A percentile compares a stretch with the other conserved stretches of the same genome.
Evolutionary conservation across 768 basidiomycete genomes (phyloP).

Genomic region (Boletellus emodensis): DNA sequence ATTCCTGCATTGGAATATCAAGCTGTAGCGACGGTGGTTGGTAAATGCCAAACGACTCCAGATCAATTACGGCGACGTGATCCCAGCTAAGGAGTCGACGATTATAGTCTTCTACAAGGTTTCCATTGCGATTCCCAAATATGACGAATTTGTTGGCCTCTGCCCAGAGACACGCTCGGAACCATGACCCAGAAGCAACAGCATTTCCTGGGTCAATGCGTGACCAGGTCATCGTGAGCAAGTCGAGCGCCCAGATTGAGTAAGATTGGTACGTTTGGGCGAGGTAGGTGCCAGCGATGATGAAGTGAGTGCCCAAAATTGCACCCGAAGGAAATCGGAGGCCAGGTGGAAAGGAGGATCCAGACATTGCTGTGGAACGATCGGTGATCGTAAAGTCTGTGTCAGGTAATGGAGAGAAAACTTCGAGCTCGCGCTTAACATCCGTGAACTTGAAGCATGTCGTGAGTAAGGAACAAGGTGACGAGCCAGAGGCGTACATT

Average conservation of each 20-base stretch:
- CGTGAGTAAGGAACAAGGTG: slow-evolving; percentile 5
- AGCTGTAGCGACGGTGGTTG: slow-evolving; percentile 70
- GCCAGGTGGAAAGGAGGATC: slow-evolving; percentile 83
- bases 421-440: slow-evolving; percentile 91
- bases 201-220: slow-evolving; percentile 86
- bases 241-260: slow-evolving; percentile 93
- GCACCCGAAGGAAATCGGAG: slow-evolving; percentile 95
- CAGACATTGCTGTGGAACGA: slow-evolving; percentile 76
- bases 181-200: slow-evolving; percentile 89
- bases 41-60: slow-evolving; percentile 96
- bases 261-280: slow-evolving; percentile 93
- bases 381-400: slow-evolving; percentile 76
- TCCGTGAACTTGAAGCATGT: slow-evolving; percentile 69
- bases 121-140: slow-evolving; percentile 86
- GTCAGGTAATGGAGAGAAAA: slow-evolving; percentile 78
- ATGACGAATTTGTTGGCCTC: slow-evolving; percentile 83
- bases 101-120: slow-evolving; percentile 90
- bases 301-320: slow-evolving; percentile 83
- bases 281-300: slow-evolving; percentile 94
- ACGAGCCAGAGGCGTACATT: slow-evolving; percentile 54
- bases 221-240: slow-evolving; percentile 78
- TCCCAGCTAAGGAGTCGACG: slow-evolving; percentile 88
- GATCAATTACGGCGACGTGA: slow-evolving; percentile 83
- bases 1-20: slow-evolving; percentile 72
- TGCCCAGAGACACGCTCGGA: slow-evolving; percentile 84